Evolutionary conservation across 371 early-diverging fungal species (phyloP).

Genomic region (Enterospora canceri): DNA sequence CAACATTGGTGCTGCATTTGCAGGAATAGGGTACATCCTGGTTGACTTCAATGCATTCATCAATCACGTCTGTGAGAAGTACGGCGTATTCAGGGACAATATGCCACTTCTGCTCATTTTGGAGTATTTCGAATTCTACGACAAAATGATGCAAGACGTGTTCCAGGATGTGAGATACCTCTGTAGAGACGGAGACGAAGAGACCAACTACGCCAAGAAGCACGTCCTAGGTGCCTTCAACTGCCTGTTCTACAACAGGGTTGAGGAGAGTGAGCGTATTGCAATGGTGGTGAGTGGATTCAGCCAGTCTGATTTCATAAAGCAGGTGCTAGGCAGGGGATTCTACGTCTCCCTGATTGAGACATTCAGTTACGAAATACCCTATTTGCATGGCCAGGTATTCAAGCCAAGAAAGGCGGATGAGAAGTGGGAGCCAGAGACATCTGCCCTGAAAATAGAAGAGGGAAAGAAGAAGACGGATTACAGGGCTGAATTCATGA

Average conservation of each 20-base stretch:
- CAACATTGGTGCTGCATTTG: slow-evolving; percentile 36
- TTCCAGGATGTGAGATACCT: slow-evolving; percentile 28
- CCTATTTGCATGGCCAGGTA: not conserved
- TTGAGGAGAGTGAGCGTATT: slow-evolving; percentile 27
- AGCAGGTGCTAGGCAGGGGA: not conserved
- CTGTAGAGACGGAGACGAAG: slow-evolving; percentile 2
- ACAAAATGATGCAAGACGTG: slow-evolving; percentile 6
- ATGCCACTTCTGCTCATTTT: slow-evolving; percentile 22
- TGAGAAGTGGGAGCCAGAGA: not conserved
- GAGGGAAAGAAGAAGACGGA: not conserved
- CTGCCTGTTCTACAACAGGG: not conserved
- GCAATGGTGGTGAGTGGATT: slow-evolving; percentile 19
- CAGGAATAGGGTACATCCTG: slow-evolving; percentile 42
- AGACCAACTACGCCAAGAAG: slow-evolving; percentile 7
- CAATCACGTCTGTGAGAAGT: slow-evolving; percentile 1
- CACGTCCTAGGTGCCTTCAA: slow-evolving; percentile 8
- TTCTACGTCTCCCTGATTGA: slow-evolving; percentile 17
- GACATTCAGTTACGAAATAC: slow-evolving; percentile 1
- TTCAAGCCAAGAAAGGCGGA: not conserved
- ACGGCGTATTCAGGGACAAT: slow-evolving; percentile 8
- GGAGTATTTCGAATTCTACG: slow-evolving; percentile 22
- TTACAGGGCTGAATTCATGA: not conserved
- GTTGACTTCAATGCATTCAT: slow-evolving; percentile 32
- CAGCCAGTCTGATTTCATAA: not conserved
- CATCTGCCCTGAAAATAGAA: not conserved